Base-by-base conservation (phyloP, 495 filamentous ascomycete species). In the Poronia punctata region DNA sequence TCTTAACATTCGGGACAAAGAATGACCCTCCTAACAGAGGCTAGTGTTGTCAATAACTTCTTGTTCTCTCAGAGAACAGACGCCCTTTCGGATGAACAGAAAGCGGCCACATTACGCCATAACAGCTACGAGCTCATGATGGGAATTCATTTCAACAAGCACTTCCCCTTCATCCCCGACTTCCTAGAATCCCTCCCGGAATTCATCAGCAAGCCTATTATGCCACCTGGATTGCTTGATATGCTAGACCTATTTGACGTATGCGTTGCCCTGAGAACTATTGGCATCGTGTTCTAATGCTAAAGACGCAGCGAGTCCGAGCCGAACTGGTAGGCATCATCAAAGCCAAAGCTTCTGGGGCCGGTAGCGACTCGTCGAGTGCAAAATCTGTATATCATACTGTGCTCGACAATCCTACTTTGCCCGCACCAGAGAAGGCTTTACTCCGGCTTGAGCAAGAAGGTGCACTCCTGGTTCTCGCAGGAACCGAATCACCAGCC, bases 121-220 rank as follows among this genome's bases (percentile, higher is more conserved):
- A 63, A 65, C 46, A 60, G 57, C 53, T 46, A 50, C 18, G 45
- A 57, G 36, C 54, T 67, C 25, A 41, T 67, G 23, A 40, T 55
- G 40, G 64, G 60, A 27, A 49, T 62, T 40, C 52, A 65, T 40
- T 19, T 67, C 32, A 67, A 67, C 48, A 58, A 64, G 43, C 64
- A 65, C 40, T 57, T 67, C 41, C 58, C 62, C 20, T 64, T 54
- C 56, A 50, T 67, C 34, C 48, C 55, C 17, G 62, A 62, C 39
- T 57, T 62, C 20, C 44, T 67, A 22, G 60, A 65, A 38, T 45
- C 56, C 40, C 56, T 65, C 33, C 64, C 64, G 11, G 25, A 48
- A 37, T 52, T 51, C 31, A 56, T 65, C 24, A 63, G 53, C 49
- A 63, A 51, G 45, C 52, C 58, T 14, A 46, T 67, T 29, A 65